A percentile compares a stretch with the other conserved stretches of the same genome.
Evolutionary conservation across 2,329 filamentous ascomycete species (phyloP).

Genomic region (Fusarium sororula): DNA sequence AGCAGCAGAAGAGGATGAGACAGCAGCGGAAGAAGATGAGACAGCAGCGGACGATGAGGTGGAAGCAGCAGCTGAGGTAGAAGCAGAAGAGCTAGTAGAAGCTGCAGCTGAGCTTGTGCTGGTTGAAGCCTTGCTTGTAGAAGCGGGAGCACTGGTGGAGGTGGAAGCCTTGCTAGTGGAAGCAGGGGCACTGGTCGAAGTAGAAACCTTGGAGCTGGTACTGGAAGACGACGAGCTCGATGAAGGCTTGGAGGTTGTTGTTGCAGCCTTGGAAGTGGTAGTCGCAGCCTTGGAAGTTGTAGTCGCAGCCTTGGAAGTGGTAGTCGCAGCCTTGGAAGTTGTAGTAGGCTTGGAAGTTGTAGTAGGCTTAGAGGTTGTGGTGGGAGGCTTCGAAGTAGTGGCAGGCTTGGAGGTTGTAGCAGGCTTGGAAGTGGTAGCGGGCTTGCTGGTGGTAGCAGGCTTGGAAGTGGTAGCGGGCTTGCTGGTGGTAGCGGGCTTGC

Average conservation of each 20-base stretch:
- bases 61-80: not conserved
- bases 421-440: not conserved
- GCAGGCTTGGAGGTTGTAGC: not conserved
- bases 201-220: not conserved
- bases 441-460: not conserved
- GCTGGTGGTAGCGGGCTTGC: no score
- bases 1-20: not conserved
- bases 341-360: rapidly evolving
- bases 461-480: no score
- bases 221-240: not conserved
- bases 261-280: not conserved
- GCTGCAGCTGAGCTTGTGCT: not conserved
- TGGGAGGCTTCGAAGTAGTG: no score
- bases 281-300: not conserved
- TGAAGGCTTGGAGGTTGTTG: not conserved
- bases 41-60: not conserved
- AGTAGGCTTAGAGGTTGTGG: no score
- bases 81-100: not conserved
- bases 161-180: not conserved
- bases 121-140: not conserved
- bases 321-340: not conserved
- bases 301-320: not conserved
- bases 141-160: not conserved
- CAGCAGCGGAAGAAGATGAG: not conserved
- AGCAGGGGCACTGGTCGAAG: not conserved